Base-by-base conservation (phyloP, 169 alveolate species). In the Plasmodium sp. region DNA sequence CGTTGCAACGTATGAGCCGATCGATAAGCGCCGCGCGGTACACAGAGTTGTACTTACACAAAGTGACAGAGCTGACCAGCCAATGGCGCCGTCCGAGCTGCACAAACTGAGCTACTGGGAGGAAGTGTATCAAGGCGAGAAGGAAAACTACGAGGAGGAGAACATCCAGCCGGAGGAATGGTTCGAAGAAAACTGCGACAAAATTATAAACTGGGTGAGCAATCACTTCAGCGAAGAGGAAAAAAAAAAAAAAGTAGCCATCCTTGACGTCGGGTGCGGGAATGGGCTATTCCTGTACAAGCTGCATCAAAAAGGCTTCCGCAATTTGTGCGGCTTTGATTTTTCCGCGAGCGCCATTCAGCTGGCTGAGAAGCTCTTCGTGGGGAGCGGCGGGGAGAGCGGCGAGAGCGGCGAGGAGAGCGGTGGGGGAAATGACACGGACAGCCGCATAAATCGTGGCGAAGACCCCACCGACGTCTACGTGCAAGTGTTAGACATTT, bases 241-340 rank as follows among this genome's bases (percentile, higher is more conserved):
- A 36, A 58, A 75, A 79, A 58, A 74, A 36, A 75, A 92, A 33
- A 43, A 82, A 56, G 77, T 92, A 7, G 5, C 86, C 31, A 56
- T 96, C 27, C 83, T 96, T 67, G 97, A 96, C 91, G 72, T 96
- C 27, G 97, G 97, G 12, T 96, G 96, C 43, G 97, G 97, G 5
- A 90, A 93, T 62, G 97, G 97, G 9, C 16, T 93, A 82, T 96
- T 96, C 79, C 85, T 96, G 48, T 75, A 90, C 51, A 92, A 95
- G 34, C 43, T 94, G 43, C 84, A 72, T 18, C 51, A 84, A 56
- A 75, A 75, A 45, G 96, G 95, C 16, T 95, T 95, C 54, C 12
- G 33, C 12, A 71, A 56, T 31, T 96, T 93, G 71, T 92, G 90
- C 39, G 97, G 97, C 12, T 94, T 96, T 18, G 97, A 96, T 84